Evolutionary conservation across 495 filamentous ascomycete genomes (phyloP).

Genomic region (Daldinia decipiens): DNA sequence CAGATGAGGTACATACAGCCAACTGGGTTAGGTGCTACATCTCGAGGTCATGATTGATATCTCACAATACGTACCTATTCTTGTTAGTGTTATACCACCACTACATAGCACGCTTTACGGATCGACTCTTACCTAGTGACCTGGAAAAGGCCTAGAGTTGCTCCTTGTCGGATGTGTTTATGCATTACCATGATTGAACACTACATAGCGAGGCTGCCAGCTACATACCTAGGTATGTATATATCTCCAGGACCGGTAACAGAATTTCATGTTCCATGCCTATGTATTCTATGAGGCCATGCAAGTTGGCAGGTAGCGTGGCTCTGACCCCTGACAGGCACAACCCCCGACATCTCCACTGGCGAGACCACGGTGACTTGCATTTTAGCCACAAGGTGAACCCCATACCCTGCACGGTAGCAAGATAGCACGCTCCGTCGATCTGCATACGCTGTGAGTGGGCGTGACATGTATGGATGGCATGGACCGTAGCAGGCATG

Average conservation of each 20-base stretch:
- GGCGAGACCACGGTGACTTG: conserved; percentile 39
- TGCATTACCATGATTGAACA: background rate
- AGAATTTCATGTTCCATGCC: conserved; percentile 33
- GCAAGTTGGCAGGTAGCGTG: conserved; percentile 30
- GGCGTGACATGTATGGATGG: conserved; percentile 32
- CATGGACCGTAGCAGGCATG: conserved; percentile 35
- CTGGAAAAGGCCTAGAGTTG: background rate
- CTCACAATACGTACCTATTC: conserved; percentile 4
- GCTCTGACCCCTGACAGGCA: conserved; percentile 34
- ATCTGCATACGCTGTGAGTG: conserved; percentile 35
- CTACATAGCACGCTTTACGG: background rate
- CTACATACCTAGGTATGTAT: background rate
- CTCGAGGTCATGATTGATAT: background rate
- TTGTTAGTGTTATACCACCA: background rate
- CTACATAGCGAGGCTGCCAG: background rate
- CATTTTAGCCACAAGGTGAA: conserved; percentile 45
- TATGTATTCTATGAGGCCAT: conserved; percentile 26
- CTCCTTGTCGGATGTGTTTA: background rate
- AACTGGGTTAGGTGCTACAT: conserved; percentile 10
- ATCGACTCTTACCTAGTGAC: background rate
- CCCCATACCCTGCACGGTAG: conserved; percentile 30
- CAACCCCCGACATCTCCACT: conserved; percentile 31
- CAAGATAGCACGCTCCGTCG: conserved; percentile 42
- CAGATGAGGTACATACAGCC: conserved; percentile 1
- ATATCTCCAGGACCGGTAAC: conserved; percentile 19